These are phyloP conservation scores for Anthracocystis walkeri DNA, from an alignment of 1,284 basidiomycete genomes.

Conservation along the genomic window DNA sequence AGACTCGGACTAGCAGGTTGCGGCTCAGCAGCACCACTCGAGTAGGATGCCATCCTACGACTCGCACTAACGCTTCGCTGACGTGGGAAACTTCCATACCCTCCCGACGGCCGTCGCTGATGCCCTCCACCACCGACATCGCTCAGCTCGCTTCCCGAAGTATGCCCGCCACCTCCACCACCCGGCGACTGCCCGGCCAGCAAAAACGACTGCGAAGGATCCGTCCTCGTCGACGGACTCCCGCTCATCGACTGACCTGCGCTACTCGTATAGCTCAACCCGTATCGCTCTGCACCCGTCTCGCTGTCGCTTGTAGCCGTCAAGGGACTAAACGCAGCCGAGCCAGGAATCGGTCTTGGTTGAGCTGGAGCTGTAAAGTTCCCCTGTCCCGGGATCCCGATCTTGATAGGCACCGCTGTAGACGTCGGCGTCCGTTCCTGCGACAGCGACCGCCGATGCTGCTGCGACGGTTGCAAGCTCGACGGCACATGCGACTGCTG, in stretches of 20 bases:
- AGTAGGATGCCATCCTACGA: slow-evolving; percentile 33
- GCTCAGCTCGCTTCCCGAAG: slow-evolving; percentile 51
- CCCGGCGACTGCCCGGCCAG: slow-evolving; percentile 41
- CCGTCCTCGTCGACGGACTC: slow-evolving; percentile 44
- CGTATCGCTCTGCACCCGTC: slow-evolving; percentile 54
- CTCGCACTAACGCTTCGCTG: slow-evolving; percentile 40
- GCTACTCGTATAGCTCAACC: slow-evolving; percentile 60
- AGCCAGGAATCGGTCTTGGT: slow-evolving; percentile 51
- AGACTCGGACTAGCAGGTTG: slow-evolving; percentile 33
- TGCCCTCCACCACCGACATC: slow-evolving; percentile 28
- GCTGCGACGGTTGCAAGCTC: slow-evolving; percentile 14
- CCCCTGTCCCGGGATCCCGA: slow-evolving; percentile 53
- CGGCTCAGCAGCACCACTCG: slow-evolving; percentile 26
- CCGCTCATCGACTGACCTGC: slow-evolving; percentile 49
- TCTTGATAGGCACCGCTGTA: slow-evolving; percentile 47
- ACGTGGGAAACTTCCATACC: slow-evolving; percentile 38
- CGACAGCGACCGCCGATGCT: slow-evolving; percentile 28
- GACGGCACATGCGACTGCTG: not conserved
- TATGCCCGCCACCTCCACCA: slow-evolving; percentile 34
- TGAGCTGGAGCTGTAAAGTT: slow-evolving; percentile 49
- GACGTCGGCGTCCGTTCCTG: slow-evolving; percentile 30
- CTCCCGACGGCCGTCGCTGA: slow-evolving; percentile 39
- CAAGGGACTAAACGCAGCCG: slow-evolving; percentile 51
- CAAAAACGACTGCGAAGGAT: slow-evolving; percentile 32
- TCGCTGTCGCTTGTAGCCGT: slow-evolving; percentile 58